Base-by-base conservation (phyloP, 331 rosid species). In the Cydonia oblonga region DNA sequence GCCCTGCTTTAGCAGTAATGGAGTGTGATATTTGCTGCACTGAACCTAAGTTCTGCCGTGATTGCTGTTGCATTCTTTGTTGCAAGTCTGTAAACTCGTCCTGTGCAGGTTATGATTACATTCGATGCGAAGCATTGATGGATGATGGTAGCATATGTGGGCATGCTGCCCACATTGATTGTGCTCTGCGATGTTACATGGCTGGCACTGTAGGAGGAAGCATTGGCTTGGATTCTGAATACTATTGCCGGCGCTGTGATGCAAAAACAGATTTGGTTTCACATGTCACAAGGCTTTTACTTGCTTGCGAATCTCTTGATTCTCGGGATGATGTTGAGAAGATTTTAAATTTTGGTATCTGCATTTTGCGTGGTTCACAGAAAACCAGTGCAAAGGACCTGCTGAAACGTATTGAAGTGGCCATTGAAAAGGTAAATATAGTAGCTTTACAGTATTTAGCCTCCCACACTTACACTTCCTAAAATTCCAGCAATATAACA, bases 241-340 rank as follows among this genome's bases (percentile, higher is more conserved):
- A 89, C 72, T 80, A 83, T 77, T 95, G 99, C 69, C 85, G 93
- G 24, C 90, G 99, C 57, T 95, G 99, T 82, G 97, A 89, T 81
- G 81, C 77, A 59, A 89, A 84, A 79, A 86, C 96, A 25, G 88
- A 91, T 82, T 82, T 95, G 52, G 76, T 89, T 38, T 74, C 89
- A 52, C 90, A 89, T 78, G 91, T 82, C 5, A 69, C 75, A 35
- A 84, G 76, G 66, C 77, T 89, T 74, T 38, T 85, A 62, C 86
- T 72, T 61, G 72, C 81, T n/a, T 89, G 91, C 63, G 84, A 79
- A 76, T 54, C 87, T 66, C 66, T 69, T 51, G 83, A 84, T 68
- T 82, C 80, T 15, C 83, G 53, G 29, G 82, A 82, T 70, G 91
- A 81, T 25, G 76, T 80, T 71, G 91, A 73, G 53, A 86, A 87